Base-by-base conservation (phyloP, 1,139 yeast genomes). In the Meyerozyma guilliermondii region DNA sequence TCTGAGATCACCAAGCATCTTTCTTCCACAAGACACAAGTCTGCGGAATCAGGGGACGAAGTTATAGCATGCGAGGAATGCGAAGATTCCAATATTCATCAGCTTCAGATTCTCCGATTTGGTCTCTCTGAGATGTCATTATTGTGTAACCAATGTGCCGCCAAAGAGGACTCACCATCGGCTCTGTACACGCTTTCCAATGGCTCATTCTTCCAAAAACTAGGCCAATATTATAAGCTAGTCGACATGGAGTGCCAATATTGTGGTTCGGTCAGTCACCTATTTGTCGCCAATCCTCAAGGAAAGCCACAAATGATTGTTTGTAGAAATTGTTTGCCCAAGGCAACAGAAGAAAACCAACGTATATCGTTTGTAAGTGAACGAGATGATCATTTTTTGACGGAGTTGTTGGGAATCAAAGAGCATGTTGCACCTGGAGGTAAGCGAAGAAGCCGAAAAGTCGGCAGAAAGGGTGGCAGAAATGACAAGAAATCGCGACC, bases 11-110 rank as follows among this genome's bases (percentile, higher is more conserved):
- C 64, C 24, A 69, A 67, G 49, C 87, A 81, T 58, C 63, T 79
- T 27, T 65, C 79, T 1, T 41, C 71, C 1, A 73, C 83, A 1
- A 68, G 84, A 46, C 87, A 81, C 61, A 79, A 77, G 51, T 57
- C 71, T 0, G 72, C 78, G 7, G 50, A 47, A 40, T 64, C 63
- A 46, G 58, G 56, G 7, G 68, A 63, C 26, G 81, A 78, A 50
- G 56, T 60, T 9, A 55, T 81, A 9, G 70, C 66, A 47, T 81
- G 87, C 58, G 83, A 79, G 53, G 76, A 73, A 38, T 80, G 87
- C 58, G 68, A 67, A 17, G 78, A 78, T 52, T 54, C 66, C 39
- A 80, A 79, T 53, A 68, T 81, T 38, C 83, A 79, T 54, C 77
- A 74, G 50, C 59, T 80, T 41, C 67, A 65, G 40, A 65, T 81